phyloP scores from a whole-genome alignment of 1,139 yeast species.

The Saccharomyces pastorianus region DNA sequence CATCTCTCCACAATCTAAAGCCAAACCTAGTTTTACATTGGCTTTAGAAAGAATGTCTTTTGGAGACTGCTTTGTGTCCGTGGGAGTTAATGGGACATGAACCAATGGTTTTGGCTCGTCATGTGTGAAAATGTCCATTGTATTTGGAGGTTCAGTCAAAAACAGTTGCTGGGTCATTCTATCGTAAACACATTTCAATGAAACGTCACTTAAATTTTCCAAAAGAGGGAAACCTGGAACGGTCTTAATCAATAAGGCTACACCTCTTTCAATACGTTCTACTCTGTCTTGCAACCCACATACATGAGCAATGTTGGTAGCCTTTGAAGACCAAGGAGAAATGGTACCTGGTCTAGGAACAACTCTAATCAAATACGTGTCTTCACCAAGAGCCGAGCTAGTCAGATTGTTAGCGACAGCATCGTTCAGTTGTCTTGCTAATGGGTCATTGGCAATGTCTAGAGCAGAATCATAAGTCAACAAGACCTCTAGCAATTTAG shows the following conservation, averaged over 20 bases:
- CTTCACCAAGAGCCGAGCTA: conserved; percentile 36
- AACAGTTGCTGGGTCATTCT: conserved; percentile 86
- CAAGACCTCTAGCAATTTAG: conserved; percentile 49
- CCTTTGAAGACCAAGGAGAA: conserved; percentile 99
- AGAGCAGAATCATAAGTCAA: conserved; percentile 69
- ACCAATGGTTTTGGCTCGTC: conserved; percentile 83
- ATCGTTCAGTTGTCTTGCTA: conserved; percentile 42
- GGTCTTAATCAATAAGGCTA: conserved; percentile 62
- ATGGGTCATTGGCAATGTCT: conserved; percentile 42
- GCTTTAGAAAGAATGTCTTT: conserved; percentile 62
- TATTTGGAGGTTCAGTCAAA: conserved; percentile 51
- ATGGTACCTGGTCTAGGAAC: conserved; percentile 93
- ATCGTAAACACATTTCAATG: conserved; percentile 72
- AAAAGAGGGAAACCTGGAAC: conserved; percentile 59
- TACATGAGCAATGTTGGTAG: conserved; percentile 85
- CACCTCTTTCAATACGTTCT: conserved; percentile 85
- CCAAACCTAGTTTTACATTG: conserved; percentile 79
- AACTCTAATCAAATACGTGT: conserved; percentile 60
- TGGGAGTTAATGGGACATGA: conserved; percentile 47
- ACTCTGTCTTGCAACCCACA: conserved; percentile 70
- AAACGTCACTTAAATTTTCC: conserved; percentile 44
- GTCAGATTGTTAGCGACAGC: conserved; percentile 29
- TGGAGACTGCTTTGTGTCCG: conserved; percentile 34
- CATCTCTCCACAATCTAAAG: conserved; percentile 87
- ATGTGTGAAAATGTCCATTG: conserved; percentile 65